Conservation (phyloP, 768 basidiomycete genomes). For the Psilocybe subaeruginosa region DNA sequence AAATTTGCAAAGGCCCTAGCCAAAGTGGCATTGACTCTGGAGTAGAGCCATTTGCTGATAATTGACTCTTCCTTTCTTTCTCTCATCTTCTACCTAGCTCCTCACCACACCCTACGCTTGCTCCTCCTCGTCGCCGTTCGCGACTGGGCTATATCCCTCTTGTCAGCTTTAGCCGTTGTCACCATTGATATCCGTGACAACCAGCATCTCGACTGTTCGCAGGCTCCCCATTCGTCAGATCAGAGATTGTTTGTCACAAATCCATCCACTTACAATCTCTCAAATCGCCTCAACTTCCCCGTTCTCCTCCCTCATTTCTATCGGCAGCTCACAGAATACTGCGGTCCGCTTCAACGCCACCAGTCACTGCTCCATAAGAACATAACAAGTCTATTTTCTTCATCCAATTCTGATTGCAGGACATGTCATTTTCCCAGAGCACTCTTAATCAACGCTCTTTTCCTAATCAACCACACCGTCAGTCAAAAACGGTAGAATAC, state of each 20-base stretch:
- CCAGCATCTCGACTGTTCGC: conserved; percentile 15
- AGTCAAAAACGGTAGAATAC: conserved; percentile 76
- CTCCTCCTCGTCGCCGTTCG: conserved; percentile 8
- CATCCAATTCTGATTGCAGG: conserved; percentile 16
- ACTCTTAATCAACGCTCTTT: conserved; percentile 50
- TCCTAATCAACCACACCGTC: conserved; percentile 44
- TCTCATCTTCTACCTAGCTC: conserved; percentile 14
- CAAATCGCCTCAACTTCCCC: not conserved
- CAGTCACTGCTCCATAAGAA: conserved; percentile 7
- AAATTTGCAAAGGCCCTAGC: conserved; percentile 18
- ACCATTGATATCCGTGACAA: conserved; percentile 27
- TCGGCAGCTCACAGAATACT: not conserved
- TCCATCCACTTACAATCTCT: conserved; percentile 4
- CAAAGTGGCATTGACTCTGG: conserved; percentile 13
- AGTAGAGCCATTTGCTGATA: conserved; percentile 1
- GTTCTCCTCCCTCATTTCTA: not conserved
- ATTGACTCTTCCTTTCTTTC: conserved; percentile 16
- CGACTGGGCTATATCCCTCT: not conserved
- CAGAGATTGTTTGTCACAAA: conserved; percentile 15
- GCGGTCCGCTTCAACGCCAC: conserved; percentile 10
- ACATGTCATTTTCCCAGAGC: conserved; percentile 49
- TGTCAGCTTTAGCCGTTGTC: conserved; percentile 9
- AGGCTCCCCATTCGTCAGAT: conserved; percentile 15
- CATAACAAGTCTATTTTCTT: conserved; percentile 7
- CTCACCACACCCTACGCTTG: not conserved